Percentiles rank a stretch among this genome's conserved stretches.
phyloP scores from a whole-genome alignment of 305 asterid genomes.

The Rubia peregrina region DNA sequence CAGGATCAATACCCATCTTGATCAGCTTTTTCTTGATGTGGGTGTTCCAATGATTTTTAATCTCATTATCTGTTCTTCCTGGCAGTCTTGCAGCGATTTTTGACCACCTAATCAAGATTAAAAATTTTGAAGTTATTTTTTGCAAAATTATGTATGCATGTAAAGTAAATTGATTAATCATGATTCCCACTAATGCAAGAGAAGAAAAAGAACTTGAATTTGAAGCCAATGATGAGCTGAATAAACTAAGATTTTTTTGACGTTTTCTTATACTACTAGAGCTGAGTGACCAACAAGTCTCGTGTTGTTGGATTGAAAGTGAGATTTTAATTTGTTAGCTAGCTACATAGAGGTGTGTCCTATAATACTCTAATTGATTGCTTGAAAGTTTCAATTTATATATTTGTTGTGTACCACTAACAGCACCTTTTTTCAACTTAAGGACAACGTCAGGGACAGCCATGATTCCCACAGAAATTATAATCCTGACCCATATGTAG shows the following conservation, averaged over 20 bases:
- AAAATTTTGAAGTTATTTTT: not conserved
- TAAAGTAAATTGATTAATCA: not conserved
- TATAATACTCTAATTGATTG: conserved; percentile 9
- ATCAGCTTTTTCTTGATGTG: conserved; percentile 83
- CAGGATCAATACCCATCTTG: conserved; percentile 85
- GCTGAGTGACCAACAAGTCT: conserved; percentile 3
- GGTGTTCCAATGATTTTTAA: conserved; percentile 90
- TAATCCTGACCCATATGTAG: not conserved
- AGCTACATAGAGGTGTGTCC: conserved; percentile 8
- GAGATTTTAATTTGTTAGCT: conserved; percentile 11
- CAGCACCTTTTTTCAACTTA: not conserved
- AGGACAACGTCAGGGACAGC: not conserved
- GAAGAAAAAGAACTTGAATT: not conserved
- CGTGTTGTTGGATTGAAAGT: conserved; percentile 9
- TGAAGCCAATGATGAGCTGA: conserved; percentile 12
- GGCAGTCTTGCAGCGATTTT: conserved; percentile 81
- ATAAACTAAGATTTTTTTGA: not conserved
- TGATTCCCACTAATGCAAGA: conserved; percentile 6
- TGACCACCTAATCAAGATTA: conserved; percentile 54
- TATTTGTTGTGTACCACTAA: not conserved
- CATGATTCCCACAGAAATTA: not conserved
- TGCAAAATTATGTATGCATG: not conserved
- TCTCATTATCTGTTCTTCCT: conserved; percentile 86
- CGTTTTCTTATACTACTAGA: not conserved
- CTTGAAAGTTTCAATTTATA: not conserved